Base-by-base conservation (phyloP, 2,329 filamentous ascomycete species). In the Sporothrix pallida region DNA sequence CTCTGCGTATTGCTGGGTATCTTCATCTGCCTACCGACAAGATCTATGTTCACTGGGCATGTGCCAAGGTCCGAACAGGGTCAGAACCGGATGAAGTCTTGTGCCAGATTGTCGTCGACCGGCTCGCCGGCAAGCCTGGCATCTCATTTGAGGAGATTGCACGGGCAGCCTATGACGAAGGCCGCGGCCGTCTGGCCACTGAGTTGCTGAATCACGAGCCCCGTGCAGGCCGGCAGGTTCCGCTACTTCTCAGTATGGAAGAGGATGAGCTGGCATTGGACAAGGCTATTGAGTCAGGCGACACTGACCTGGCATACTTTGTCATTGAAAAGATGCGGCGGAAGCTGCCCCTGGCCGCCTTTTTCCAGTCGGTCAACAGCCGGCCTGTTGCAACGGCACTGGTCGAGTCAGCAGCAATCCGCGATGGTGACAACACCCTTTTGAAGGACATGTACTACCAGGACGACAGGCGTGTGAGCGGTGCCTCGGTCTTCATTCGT, bases 371-470 rank as follows among this genome's bases (percentile, higher is more conserved):
- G 65, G 94, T 98, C 83, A 98, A 95, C 81, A 89, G 88, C 71
- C 90, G 95, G 0, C 94, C 95, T 0, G 88, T 93, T 37, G 96
- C 96, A 3, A 94, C 93, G 1, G 93, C 96, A 0, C 88, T 99
- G 12, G 93, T 99, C 31, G 96, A 99, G 81, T 89, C 94, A 1
- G 92, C 91, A 0, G 95, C 96, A 0, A 80, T 83, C 62, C 86
- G 88, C 70, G 90, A 93, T 70, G 84, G 83, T 23, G 92, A 97
- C 78, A 94, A 97, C 78, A 87, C 89, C 0, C 82, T 99, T 26
- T 88, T 99, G 37, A 99, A 98, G 79, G 96, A 98, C 80, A 86
- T 99, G 3, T 99, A 96, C 83, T 99, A 99, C 81, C 96, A 98
- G 83, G 96, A 98, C 78, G 96, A 99, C 80, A 90, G 95, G 5